These are phyloP conservation scores for Sporothrix phasma DNA, from an alignment of 2,329 filamentous ascomycete species.

Conservation along the genomic window DNA sequence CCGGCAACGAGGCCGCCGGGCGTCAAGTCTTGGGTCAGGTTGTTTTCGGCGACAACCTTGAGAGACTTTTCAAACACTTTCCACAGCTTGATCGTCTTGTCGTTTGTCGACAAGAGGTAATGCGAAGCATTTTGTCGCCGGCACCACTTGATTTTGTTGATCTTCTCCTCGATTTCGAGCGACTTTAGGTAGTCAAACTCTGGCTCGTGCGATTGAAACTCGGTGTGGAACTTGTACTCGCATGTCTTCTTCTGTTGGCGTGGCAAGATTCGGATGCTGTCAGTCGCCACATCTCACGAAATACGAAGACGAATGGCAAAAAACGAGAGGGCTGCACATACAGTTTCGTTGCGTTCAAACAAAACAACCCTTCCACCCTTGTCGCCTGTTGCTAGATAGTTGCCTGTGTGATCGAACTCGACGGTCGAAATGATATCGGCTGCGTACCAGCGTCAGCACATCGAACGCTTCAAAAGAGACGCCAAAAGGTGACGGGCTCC, in stretches of 20 bases:
- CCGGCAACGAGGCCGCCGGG: slow-evolving; percentile 62
- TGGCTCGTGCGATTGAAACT: slow-evolving; percentile 98
- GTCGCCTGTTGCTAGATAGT: slow-evolving; percentile 83
- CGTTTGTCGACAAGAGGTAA: slow-evolving; percentile 95
- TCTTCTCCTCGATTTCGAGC: slow-evolving; percentile 98
- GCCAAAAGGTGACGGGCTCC: not conserved
- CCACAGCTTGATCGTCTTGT: slow-evolving; percentile 99
- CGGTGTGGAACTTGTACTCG: slow-evolving; percentile 99
- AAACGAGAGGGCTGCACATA: slow-evolving; percentile 37
- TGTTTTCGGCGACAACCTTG: slow-evolving; percentile 98
- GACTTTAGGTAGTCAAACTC: slow-evolving; percentile 99
- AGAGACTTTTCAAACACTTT: slow-evolving; percentile 99
- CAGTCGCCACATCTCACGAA: slow-evolving; percentile 21
- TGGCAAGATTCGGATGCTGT: slow-evolving; percentile 19
- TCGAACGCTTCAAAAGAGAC: not conserved
- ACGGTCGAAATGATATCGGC: slow-evolving; percentile 88
- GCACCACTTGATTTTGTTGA: slow-evolving; percentile 99
- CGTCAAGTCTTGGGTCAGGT: slow-evolving; percentile 87
- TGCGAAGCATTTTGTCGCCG: slow-evolving; percentile 95
- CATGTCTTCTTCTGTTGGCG: slow-evolving; percentile 87
- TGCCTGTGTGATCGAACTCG: slow-evolving; percentile 82
- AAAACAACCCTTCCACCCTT: slow-evolving; percentile 78
- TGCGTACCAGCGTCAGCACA: slow-evolving; percentile 26
- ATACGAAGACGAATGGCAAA: not conserved
- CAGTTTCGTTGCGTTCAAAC: slow-evolving; percentile 92